Evolutionary conservation across 352 stramenopile genomes (phyloP).

Genomic region (Globisporangium polare): DNA sequence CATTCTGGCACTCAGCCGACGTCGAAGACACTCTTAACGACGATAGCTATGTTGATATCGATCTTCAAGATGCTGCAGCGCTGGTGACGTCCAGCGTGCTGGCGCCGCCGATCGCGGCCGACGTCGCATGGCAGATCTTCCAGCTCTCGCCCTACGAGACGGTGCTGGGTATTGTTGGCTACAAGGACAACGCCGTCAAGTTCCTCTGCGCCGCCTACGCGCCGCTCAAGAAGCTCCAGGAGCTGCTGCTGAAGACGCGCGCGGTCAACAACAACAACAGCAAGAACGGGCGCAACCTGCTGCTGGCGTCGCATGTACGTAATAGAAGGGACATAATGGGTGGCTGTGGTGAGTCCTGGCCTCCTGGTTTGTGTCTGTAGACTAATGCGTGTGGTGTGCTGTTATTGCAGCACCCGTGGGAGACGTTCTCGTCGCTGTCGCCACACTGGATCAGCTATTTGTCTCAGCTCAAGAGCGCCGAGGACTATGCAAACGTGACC

Average conservation of each 20-base stretch:
- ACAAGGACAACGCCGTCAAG: constrained; percentile 53
- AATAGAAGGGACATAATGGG: neutral
- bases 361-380: neutral
- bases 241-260: constrained; percentile 38
- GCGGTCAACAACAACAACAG: constrained; percentile 15
- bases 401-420: constrained; percentile 67
- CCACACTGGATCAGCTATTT: constrained; percentile 60
- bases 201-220: constrained; percentile 73
- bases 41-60: neutral
- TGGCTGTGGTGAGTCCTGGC: neutral
- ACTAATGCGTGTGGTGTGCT: neutral
- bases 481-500: constrained; percentile 45
- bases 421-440: constrained; percentile 76
- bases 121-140: constrained; percentile 84
- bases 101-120: constrained; percentile 64
- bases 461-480: constrained; percentile 33
- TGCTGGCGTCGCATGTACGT: constrained; percentile 44
- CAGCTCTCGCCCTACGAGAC: constrained; percentile 76
- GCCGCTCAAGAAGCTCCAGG: constrained; percentile 54
- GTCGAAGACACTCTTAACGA: neutral
- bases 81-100: constrained; percentile 48
- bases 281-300: constrained; percentile 7
- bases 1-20: constrained; percentile 41
- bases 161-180: constrained; percentile 48
- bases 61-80: neutral